Evolutionary conservation across 2,329 filamentous ascomycete genomes (phyloP).

Genomic region (Sphaerostilbella broomeana): DNA sequence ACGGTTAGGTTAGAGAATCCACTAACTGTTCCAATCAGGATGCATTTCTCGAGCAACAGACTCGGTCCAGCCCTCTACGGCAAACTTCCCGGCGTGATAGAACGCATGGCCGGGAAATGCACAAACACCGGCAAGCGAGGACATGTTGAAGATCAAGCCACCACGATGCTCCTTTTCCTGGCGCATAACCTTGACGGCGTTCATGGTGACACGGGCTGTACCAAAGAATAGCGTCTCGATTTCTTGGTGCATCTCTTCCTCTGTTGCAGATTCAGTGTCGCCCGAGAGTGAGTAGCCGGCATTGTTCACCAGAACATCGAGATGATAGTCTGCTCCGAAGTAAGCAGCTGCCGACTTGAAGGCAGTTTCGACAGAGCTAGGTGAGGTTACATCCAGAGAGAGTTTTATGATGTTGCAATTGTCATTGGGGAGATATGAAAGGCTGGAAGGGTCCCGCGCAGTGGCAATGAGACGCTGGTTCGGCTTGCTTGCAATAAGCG

Average conservation of each 20-base stretch:
- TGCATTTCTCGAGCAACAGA: conserved; percentile 18
- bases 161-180: conserved; percentile 21
- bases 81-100: conserved; percentile 21
- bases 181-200: conserved; percentile 33
- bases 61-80: conserved; percentile 20
- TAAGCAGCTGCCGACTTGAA: conserved; percentile 25
- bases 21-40: conserved; percentile 19
- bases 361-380: conserved; percentile 28
- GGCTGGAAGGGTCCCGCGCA: conserved; percentile 36
- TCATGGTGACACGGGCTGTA: conserved; percentile 31
- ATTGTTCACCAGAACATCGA: conserved; percentile 30
- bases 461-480: conserved; percentile 41
- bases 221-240: conserved; percentile 41
- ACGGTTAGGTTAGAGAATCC: neutral
- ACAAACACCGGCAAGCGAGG: conserved; percentile 16
- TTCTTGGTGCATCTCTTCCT: conserved; percentile 24
- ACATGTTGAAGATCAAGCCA: conserved; percentile 23
- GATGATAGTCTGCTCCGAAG: conserved; percentile 25
- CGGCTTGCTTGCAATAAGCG: conserved; percentile 31
- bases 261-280: conserved; percentile 19
- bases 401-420: conserved; percentile 37
- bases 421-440: conserved; percentile 33
- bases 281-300: conserved; percentile 25
- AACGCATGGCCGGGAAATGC: conserved; percentile 18
- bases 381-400: conserved; percentile 41